Evolutionary conservation across 129 eudicot genomes (phyloP), one percentile per base, ranked within the genome.

Genomic region (Kitagawia praeruptora): DNA sequence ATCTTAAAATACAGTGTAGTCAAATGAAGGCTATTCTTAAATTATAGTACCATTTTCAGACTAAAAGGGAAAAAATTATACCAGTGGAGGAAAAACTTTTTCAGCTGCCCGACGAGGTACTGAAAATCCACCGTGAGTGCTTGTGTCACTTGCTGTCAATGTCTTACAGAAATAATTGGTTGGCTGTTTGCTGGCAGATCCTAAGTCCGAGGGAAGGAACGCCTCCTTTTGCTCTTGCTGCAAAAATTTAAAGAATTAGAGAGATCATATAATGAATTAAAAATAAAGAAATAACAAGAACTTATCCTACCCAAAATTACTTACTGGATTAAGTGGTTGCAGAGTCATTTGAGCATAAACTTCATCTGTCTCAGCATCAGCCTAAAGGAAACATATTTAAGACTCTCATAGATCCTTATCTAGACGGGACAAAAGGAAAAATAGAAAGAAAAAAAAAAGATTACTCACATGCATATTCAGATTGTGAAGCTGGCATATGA

Each of bases 41-140:
- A 46, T 2, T 27, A 21, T 11, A n/a, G n/a, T n/a, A 34, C 37
- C 19, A 75, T 1, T 28, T 1, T n/a, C 48, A 14, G 45, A 80
- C 31, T 28, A 75, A 75, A 8, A 63, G 42, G 39, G 44, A 38
- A 1, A 72, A 58, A 40, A 46, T 74, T 82, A 54, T 82, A 93
- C 98, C 88, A 91, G 78, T 23, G 98, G 94, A 82, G 98, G 98
- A 67, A 93, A 93, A 49, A 93, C 98, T 87, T 93, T 91, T 81
- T 93, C 96, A 77, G 96, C 98, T 58, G 98, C 96, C 40, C 98
- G 92, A 19, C 96, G 96, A 79, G 98, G 98, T 42, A 93, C 96
- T 38, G 98, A 93, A 82, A 93, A 91, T 83, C 98, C 98, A 83
- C 98, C 98, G 37, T 93, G 98, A 76, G 96, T 93, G 74, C 98